These are phyloP conservation scores for Penicillium janthinellum DNA, from an alignment of 2,329 filamentous ascomycete genomes.

Conservation along the genomic window DNA sequence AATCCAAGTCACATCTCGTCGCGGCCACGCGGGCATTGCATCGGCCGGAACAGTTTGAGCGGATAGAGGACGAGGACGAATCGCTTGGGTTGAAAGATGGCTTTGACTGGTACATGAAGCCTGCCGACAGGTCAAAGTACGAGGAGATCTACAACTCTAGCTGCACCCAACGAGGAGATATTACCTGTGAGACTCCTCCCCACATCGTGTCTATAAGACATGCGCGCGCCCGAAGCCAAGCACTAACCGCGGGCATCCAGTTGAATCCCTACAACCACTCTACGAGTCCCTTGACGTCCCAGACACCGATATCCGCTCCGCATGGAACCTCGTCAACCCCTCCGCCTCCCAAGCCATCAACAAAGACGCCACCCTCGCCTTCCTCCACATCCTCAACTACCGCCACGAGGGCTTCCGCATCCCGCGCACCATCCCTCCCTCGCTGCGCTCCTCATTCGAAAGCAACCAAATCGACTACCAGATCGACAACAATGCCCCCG, in stretches of 20 bases:
- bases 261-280: slow-evolving; percentile 75
- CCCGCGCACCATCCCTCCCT: slow-evolving; percentile 85
- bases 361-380: slow-evolving; percentile 92
- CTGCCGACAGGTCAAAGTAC: slow-evolving; percentile 87
- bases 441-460: slow-evolving; percentile 88
- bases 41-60: slow-evolving; percentile 79
- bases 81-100: slow-evolving; percentile 86
- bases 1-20: slow-evolving; percentile 89
- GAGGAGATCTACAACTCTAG: slow-evolving; percentile 96
- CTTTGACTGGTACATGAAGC: slow-evolving; percentile 99
- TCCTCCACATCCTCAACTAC: slow-evolving; percentile 95
- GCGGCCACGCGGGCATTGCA: slow-evolving; percentile 79
- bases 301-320: slow-evolving; percentile 79
- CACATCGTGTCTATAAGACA: neutral
- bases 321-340: slow-evolving; percentile 97
- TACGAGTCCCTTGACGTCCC: slow-evolving; percentile 72
- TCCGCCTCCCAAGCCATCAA: slow-evolving; percentile 79
- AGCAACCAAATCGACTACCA: slow-evolving; percentile 97
- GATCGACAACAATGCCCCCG: slow-evolving; percentile 67
- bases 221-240: neutral
- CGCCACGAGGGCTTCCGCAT: slow-evolving; percentile 94
- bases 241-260: slow-evolving; percentile 46
- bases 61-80: slow-evolving; percentile 76
- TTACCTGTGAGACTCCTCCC: slow-evolving; percentile 63
- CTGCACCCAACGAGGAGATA: slow-evolving; percentile 81